Conservation (phyloP, 148 eudicot genomes). For the Camellia japonica region DNA sequence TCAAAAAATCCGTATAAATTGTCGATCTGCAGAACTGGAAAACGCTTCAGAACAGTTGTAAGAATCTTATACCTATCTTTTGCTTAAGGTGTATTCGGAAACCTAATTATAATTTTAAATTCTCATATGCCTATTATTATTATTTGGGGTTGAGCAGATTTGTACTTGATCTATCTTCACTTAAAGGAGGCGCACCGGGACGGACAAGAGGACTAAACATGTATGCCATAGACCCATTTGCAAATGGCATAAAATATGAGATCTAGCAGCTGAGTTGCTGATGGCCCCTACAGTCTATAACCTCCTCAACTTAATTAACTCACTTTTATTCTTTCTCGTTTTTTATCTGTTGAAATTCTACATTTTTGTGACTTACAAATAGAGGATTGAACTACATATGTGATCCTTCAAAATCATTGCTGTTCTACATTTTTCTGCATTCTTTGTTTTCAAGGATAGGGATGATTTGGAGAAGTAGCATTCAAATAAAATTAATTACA, state of each 20-base stretch:
- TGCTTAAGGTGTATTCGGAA: background rate
- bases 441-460: background rate
- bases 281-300: background rate
- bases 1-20: slow-evolving; percentile 47
- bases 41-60: slow-evolving; percentile 42
- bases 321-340: too few relatives aligned
- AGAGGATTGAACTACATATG: background rate
- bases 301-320: slow-evolving; percentile 1
- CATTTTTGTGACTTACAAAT: background rate
- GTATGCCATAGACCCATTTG: slow-evolving; percentile 14
- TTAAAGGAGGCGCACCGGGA: slow-evolving; percentile 58
- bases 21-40: slow-evolving; percentile 31
- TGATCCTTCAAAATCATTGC: background rate
- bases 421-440: slow-evolving; percentile 6
- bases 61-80: slow-evolving; percentile 17
- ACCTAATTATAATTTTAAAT: background rate
- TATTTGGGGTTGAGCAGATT: slow-evolving; percentile 18
- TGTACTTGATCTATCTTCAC: slow-evolving; percentile 42
- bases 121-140: background rate
- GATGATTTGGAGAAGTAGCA: slow-evolving; percentile 2
- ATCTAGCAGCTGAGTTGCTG: slow-evolving; percentile 22
- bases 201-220: slow-evolving; percentile 50
- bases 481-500: slow-evolving; percentile 2
- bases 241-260: slow-evolving; percentile 15
- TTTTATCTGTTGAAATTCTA: background rate